Evolutionary conservation across 441 rosid species (phyloP), one percentile per base, ranked within the genome.

Genomic region (Populus hybrid): DNA sequence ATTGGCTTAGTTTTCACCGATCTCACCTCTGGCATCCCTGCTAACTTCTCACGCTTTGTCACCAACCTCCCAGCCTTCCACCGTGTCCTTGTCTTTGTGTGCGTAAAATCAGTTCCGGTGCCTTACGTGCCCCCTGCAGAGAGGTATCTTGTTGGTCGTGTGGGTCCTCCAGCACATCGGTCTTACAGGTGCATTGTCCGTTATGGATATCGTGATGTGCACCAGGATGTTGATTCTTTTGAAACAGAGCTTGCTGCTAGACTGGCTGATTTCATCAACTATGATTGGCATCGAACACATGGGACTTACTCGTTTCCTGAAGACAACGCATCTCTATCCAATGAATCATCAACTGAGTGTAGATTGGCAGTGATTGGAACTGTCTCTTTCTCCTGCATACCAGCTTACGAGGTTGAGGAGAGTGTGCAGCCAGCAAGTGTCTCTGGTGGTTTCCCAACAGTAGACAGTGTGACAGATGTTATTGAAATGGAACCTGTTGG

Each of bases 21-120:
- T 74, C 92, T 96, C 72, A 93, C 90, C 64, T 90, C 98, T 0
- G 98, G 99, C 36, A 90, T 96, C 75, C 98, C 99, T 0, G 99
- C 98, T 0, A 93, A 92, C 86, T 94, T 96, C 91, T 90, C 95
- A 14, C 98, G 94, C 77, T 96, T 96, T 24, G 97, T 96, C 74
- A 94, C 99, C 42, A 96, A 96, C 84, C 98, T 96, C 75, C 99
- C 98, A 12, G 98, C 99, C 4, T 94, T 92, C 83, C 99, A 96
- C 80, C 92, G 94, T 7, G 79, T 92, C 64, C 94, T 96, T 3
- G 96, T 96, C 29, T 92, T 96, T 23, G 96, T 94, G 77, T 96
- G 98, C 72, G 88, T 96, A 56, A 96, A 96, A 80, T 94, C 98
- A 0, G 99, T 96, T 23, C 96, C 98, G 1, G 98, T 96, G 42